Conservation (phyloP, 2,329 filamentous ascomycete species). For the Ilyonectria mors-panacis region DNA sequence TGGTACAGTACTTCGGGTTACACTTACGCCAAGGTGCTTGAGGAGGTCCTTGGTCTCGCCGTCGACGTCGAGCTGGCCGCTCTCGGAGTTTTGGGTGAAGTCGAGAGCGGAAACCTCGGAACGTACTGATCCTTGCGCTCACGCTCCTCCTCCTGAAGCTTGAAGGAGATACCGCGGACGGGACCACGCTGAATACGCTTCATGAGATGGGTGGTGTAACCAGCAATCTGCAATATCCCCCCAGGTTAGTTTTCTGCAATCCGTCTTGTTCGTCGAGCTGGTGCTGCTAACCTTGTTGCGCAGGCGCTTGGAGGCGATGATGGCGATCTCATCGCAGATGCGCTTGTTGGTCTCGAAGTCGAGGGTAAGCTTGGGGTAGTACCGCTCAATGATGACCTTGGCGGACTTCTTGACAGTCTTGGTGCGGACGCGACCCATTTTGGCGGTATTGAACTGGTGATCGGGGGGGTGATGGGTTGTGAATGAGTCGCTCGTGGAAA, state of each 20-base stretch:
- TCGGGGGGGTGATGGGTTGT: constrained; percentile 54
- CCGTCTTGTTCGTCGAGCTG: constrained; percentile 11
- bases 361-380: constrained; percentile 97
- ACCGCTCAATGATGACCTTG: constrained; percentile 99
- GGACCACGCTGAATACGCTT: constrained; percentile 99
- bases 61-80: constrained; percentile 94
- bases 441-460: constrained; percentile 65
- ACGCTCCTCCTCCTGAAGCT: constrained; percentile 99
- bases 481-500: constrained; percentile 47
- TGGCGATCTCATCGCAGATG: constrained; percentile 99
- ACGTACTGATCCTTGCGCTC: constrained; percentile 99
- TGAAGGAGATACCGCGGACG: constrained; percentile 99
- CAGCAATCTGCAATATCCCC: constrained; percentile 80
- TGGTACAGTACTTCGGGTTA: neutral
- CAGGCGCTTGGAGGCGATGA: constrained; percentile 98
- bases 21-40: constrained; percentile 97
- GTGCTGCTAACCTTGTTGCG: constrained; percentile 89
- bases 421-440: constrained; percentile 80
- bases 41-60: constrained; percentile 98
- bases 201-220: constrained; percentile 99
- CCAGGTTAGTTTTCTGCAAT: constrained; percentile 37
- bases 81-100: constrained; percentile 95
- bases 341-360: constrained; percentile 99
- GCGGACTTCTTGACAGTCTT: constrained; percentile 84
- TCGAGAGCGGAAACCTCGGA: constrained; percentile 97